These are phyloP conservation scores for Camelina neglecta DNA, from an alignment of 345 rosid species.

Conservation along the genomic window DNA sequence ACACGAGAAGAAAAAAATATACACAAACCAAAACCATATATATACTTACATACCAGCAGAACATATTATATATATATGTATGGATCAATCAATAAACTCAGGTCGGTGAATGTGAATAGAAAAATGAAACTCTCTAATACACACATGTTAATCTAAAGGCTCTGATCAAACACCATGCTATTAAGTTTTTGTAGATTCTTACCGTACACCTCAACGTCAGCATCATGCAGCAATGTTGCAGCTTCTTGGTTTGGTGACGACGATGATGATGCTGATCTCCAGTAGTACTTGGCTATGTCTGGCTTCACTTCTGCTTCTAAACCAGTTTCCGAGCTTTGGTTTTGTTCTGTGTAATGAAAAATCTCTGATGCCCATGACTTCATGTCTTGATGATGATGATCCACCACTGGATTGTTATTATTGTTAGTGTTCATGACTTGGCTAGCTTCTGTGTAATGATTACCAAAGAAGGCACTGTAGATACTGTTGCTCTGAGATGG, in stretches of 20 bases:
- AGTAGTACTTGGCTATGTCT: constrained; percentile 38
- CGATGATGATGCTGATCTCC: constrained; percentile 38
- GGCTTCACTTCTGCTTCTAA: constrained; percentile 47
- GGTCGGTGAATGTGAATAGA: constrained; percentile 26
- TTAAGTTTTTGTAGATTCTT: constrained; percentile 37
- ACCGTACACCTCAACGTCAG: constrained; percentile 35
- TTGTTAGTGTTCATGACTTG: constrained; percentile 28
- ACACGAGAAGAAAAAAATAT: constrained; percentile 25
- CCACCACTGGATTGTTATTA: constrained; percentile 2
- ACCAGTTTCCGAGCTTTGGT: constrained; percentile 38
- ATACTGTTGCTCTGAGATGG: constrained; percentile 42
- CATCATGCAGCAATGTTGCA: constrained; percentile 29
- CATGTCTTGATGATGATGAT: constrained; percentile 33
- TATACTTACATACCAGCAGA: constrained; percentile 33
- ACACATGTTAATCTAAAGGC: constrained; percentile 35
- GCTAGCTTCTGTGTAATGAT: constrained; percentile 37
- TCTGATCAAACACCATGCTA: constrained; percentile 38
- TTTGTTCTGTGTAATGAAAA: constrained; percentile 38
- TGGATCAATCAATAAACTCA: constrained; percentile 28
- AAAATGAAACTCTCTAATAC: constrained; percentile 20
- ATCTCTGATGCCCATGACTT: constrained; percentile 43
- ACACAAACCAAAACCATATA: constrained; percentile 29
- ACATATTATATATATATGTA: constrained; percentile 15
- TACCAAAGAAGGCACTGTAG: constrained; percentile 45
- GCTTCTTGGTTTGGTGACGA: constrained; percentile 42